Base-by-base conservation (phyloP, 371 early-diverging fungal species). In the Lichtheimia corymbifera region DNA sequence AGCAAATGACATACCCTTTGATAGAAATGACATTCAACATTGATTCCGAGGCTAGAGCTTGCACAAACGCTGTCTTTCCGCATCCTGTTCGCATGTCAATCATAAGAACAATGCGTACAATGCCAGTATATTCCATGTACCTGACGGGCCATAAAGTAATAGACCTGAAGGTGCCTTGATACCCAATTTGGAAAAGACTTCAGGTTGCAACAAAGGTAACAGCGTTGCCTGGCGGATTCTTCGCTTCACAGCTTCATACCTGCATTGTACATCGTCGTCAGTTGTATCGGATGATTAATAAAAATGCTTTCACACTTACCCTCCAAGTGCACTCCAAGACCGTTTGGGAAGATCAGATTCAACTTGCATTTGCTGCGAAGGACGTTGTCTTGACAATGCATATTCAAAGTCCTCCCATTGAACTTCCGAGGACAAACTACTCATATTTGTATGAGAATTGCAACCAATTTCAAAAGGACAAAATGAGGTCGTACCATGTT, bases 121-220 rank as follows among this genome's bases (percentile, higher is more conserved):
- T 42, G 11, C 53, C 15, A 35, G 30, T 41, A 40, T 28, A 28
- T 58, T 54, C 18, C 40, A 59, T 59, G 18, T 79, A 88, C 92
- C 93, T 42, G 93, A 87, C 0, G 97, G 94, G 0, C 97, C 97
- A 65, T 93, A 91, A 13, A 96, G 74, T 18, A 96, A 66, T 15
- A 94, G 60, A 0, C 97, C 97, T 17, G 88, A 81, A 0, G 93
- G 89, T 4, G 94, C 89, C 24, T 75, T 72, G 5, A 93, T 77
- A 0, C 93, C 94, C 35, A 93, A 74, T 25, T 82, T 73, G 13
- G 66, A 65, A 74, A 85, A 92, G 1, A 82, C 64, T 24, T 88
- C 79, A 1, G 88, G 87, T 30, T 83, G 79, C 0, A 78, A 60
- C 5, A 93, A 53, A 0, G 95, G 96, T 64, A 90, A 74, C 47